Evolutionary conservation across 768 basidiomycete species (phyloP).

Genomic region (Hemileccinum rubropunctum): DNA sequence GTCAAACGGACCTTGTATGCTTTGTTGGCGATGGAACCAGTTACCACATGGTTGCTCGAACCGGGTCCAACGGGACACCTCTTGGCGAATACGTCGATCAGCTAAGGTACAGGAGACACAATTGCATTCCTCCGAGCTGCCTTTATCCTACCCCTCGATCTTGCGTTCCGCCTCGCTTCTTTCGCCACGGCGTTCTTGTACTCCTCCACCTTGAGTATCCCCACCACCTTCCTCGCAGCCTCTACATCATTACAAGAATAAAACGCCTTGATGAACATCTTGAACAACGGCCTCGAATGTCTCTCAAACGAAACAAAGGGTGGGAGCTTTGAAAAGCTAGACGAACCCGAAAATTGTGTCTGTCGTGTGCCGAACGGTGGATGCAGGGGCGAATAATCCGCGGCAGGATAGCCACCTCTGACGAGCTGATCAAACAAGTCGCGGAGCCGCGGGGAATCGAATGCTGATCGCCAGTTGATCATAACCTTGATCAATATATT

Average conservation of each 20-base stretch:
- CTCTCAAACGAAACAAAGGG: slow-evolving; percentile 49
- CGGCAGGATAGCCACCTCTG: slow-evolving; percentile 54
- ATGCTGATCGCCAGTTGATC: slow-evolving; percentile 46
- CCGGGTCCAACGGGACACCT: too few species aligned
- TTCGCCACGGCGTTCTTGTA: slow-evolving; percentile 8
- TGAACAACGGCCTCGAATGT: slow-evolving; percentile 68
- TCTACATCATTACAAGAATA: slow-evolving; percentile 50
- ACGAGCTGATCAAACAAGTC: slow-evolving; percentile 65
- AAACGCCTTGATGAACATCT: slow-evolving; percentile 69
- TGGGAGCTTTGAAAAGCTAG: slow-evolving; percentile 39
- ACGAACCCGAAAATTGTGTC: slow-evolving; percentile 1
- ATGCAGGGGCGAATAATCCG: slow-evolving; percentile 22
- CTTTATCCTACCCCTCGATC: slow-evolving; percentile 20
- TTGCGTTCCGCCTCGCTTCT: slow-evolving; percentile 16
- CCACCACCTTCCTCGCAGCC: slow-evolving; percentile 52
- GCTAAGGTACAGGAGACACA: too few species aligned
- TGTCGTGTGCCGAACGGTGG: slow-evolving; percentile 47
- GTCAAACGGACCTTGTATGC: too few species aligned
- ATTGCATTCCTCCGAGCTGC: slow-evolving; percentile 1
- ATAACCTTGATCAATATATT: slow-evolving; percentile 67
- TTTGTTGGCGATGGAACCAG: not conserved
- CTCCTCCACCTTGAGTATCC: slow-evolving; percentile 49
- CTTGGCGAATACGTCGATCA: too few species aligned
- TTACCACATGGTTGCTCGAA: too few species aligned
- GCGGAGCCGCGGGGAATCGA: slow-evolving; percentile 45